These are phyloP conservation scores for Cymbopogon citratus DNA, from an alignment of 176 grass and related monocot species.

Conservation along the genomic window DNA sequence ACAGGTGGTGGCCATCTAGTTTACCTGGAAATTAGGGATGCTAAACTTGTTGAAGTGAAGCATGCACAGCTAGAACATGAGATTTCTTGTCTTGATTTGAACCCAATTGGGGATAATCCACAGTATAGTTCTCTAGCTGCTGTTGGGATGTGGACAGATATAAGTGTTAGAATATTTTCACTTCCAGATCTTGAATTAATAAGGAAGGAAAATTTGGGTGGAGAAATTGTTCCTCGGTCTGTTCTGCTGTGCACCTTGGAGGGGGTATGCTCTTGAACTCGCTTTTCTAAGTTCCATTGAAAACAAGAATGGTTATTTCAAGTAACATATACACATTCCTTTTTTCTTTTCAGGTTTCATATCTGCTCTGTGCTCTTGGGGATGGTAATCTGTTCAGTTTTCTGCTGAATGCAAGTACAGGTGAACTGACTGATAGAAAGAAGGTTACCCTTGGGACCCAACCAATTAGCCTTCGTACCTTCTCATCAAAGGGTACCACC, in stretches of 20 bases:
- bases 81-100: slow-evolving; percentile 91
- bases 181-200: slow-evolving; percentile 80
- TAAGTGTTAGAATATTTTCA: slow-evolving; percentile 95
- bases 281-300: slow-evolving; percentile 3
- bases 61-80: slow-evolving; percentile 87
- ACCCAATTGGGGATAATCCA: slow-evolving; percentile 60
- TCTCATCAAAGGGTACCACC: slow-evolving; percentile 89
- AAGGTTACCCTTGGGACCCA: slow-evolving; percentile 94
- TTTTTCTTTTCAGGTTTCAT: slow-evolving; percentile 56
- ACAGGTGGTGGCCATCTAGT: slow-evolving; percentile 96
- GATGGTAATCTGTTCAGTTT: slow-evolving; percentile 94
- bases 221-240: slow-evolving; percentile 96
- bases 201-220: slow-evolving; percentile 84
- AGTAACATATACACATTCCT: slow-evolving; percentile 22
- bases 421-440: slow-evolving; percentile 79
- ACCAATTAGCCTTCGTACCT: slow-evolving; percentile 88
- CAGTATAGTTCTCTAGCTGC: slow-evolving; percentile 78
- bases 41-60: slow-evolving; percentile 80
- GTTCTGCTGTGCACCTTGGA: slow-evolving; percentile 90
- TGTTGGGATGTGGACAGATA: slow-evolving; percentile 98
- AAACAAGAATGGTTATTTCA: not conserved
- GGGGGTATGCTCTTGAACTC: slow-evolving; percentile 57
- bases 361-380: slow-evolving; percentile 94
- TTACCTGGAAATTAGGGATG: slow-evolving; percentile 81
- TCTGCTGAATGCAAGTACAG: slow-evolving; percentile 58